A percentile compares a stretch with the other conserved stretches of the same genome.
Evolutionary conservation across 768 basidiomycete genomes (phyloP).

Genomic region (Pleurotus platypus): DNA sequence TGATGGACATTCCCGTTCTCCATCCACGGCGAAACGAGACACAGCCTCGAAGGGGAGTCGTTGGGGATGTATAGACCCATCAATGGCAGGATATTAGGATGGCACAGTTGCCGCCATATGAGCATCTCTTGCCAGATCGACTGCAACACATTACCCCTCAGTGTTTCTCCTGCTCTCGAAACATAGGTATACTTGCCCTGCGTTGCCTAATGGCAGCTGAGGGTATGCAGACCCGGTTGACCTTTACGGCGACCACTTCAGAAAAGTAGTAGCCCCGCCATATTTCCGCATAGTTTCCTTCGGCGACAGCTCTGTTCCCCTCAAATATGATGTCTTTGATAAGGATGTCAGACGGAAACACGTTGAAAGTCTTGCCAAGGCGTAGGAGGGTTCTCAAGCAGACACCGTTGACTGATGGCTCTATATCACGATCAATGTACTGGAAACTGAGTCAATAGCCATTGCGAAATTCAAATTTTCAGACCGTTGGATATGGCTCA

Average conservation of each 20-base stretch:
- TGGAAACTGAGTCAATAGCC: neutral
- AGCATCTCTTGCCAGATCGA: slow-evolving; percentile 25
- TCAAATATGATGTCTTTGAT: neutral
- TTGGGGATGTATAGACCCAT: slow-evolving; percentile 26
- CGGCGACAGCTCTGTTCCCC: neutral
- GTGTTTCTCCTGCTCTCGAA: neutral
- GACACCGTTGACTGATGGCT: slow-evolving; percentile 1
- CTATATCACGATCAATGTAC: slow-evolving; percentile 3
- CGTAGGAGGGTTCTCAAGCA: neutral
- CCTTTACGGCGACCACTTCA: slow-evolving; percentile 1
- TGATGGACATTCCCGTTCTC: slow-evolving; percentile 29
- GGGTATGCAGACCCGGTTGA: neutral
- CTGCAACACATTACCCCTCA: slow-evolving; percentile 13
- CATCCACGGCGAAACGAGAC: slow-evolving; percentile 37
- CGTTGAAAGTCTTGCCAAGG: slow-evolving; percentile 1
- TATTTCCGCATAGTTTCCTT: neutral
- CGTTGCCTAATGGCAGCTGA: neutral
- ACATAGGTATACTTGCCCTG: neutral
- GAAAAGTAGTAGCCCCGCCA: slow-evolving; percentile 1
- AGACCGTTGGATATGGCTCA: neutral
- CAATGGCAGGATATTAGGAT: slow-evolving; percentile 33
- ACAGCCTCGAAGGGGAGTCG: slow-evolving; percentile 23
- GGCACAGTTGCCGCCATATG: slow-evolving; percentile 25
- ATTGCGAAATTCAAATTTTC: neutral
- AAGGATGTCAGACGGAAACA: neutral